Conservation (phyloP, 1,284 basidiomycete species). For the Papiliotrema laurentii region DNA sequence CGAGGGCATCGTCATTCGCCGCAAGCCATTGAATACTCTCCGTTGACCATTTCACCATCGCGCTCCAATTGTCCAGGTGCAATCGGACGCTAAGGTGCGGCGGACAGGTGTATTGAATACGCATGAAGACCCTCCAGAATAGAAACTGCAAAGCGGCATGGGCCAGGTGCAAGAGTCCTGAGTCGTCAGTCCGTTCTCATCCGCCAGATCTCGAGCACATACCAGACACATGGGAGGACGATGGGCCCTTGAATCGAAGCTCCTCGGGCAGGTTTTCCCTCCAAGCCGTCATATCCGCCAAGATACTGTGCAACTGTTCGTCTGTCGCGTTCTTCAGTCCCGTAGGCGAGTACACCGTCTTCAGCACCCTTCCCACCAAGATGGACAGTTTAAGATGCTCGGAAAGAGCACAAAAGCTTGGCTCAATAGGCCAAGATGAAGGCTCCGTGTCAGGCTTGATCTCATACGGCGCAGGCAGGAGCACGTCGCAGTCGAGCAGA, state of each 20-base stretch:
- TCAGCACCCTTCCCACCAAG: constrained; percentile 77
- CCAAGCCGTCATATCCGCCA: constrained; percentile 74
- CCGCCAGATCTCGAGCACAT: too few species aligned
- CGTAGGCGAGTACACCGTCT: constrained; percentile 78
- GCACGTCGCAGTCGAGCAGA: constrained; percentile 85
- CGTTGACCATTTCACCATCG: constrained; percentile 65
- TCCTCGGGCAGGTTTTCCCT: constrained; percentile 66
- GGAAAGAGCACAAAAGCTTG: constrained; percentile 38
- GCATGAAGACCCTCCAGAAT: constrained; percentile 89
- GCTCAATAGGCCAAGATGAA: constrained; percentile 53
- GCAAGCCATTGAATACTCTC: constrained; percentile 88
- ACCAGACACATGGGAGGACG: constrained; percentile 51
- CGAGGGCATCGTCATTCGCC: constrained; percentile 70
- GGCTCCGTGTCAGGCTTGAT: constrained; percentile 51
- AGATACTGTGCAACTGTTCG: constrained; percentile 63
- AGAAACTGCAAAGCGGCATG: constrained; percentile 72
- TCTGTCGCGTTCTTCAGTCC: constrained; percentile 78
- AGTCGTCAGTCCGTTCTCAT: too few species aligned
- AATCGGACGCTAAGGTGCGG: constrained; percentile 77
- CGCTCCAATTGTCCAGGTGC: constrained; percentile 72
- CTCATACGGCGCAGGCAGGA: constrained; percentile 69
- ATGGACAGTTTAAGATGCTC: constrained; percentile 83
- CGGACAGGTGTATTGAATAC: constrained; percentile 81
- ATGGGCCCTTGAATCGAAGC: constrained; percentile 65
- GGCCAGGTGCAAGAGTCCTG: constrained; percentile 78